Conservation (phyloP, 129 eudicot genomes). For the Escallonia herrerae region DNA sequence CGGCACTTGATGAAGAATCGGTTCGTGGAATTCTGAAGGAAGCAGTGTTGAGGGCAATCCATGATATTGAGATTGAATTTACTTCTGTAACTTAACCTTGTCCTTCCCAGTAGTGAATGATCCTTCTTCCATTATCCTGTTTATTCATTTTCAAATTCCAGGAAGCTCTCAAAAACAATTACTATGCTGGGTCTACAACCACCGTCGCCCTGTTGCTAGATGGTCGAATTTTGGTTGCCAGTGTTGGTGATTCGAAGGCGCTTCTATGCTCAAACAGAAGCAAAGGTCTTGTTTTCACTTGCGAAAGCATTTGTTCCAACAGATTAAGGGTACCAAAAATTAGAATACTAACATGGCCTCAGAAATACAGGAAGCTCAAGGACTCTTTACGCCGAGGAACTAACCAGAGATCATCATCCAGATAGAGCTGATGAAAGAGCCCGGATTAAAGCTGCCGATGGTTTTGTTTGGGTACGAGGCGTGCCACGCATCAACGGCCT, state of each 20-base stretch:
- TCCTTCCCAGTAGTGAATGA: no score
- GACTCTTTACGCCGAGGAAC: conserved; percentile 33
- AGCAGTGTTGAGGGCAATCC: no score
- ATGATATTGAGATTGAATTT: no score
- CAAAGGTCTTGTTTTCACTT: no score
- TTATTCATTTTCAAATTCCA: conserved; percentile 33
- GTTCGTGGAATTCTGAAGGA: no score
- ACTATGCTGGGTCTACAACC: conserved; percentile 55
- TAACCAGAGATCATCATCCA: conserved; percentile 76
- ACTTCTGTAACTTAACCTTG: no score
- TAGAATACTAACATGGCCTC: no score
- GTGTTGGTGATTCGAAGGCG: conserved; percentile 67
- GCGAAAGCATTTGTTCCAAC: no score
- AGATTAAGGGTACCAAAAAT: no score
- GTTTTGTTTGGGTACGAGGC: conserved; percentile 39
- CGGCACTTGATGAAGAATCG: no score
- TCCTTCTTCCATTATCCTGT: no score
- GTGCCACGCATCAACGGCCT: conserved; percentile 79
- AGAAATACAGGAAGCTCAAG: no score
- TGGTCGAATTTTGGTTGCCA: conserved; percentile 38
- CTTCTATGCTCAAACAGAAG: conserved; percentile 60
- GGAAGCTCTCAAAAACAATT: conserved; percentile 47
- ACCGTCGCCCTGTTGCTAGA: conserved; percentile 45
- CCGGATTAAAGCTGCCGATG: conserved; percentile 61
- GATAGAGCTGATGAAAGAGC: conserved; percentile 68